Base-by-base conservation (phyloP, 805 yeast genomes). In the Cephaloascus fragrans region DNA sequence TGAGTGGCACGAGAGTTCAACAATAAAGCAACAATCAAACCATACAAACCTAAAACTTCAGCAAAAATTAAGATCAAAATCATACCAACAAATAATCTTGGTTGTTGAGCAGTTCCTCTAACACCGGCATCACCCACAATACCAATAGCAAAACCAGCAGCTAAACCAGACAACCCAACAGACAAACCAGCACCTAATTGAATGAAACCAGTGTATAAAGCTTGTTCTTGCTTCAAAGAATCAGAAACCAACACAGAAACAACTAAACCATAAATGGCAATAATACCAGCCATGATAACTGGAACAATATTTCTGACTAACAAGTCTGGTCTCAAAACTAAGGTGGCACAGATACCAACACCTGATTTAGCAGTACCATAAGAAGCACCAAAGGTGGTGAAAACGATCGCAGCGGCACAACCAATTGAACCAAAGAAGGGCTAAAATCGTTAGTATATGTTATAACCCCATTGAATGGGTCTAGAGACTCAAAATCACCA, bases 101-200 rank as follows among this genome's bases (percentile, higher is more conserved):
- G 97, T 70, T 90, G 98, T 67, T 89, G 97, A 47, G 96, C 93
- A 50, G 89, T 82, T 67, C 96, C 96, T 74, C 97, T 85, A 42
- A 90, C 97, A 76, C 98, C 98, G 42, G 96, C 97, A 63, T 90
- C 98, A 64, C 98, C 98, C 51, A 90, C 98, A 51, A 90, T 90
- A 71, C 98, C 98, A 69, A 90, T 90, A 63, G 98, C 97, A 59
- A 87, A 90, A 52, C 98, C 98, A 48, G 97, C 96, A 59, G 97
- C 97, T 59, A 90, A 75, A 63, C 97, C 96, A 46, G 96, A 83
- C 52, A 90, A 75, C 58, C 98, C 98, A 50, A 90, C 98, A 38
- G 96, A 84, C 55, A 90, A 75, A 64, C 98, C 98, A 43, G 97
- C 96, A 68, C 96, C 97, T 56, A 90, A 74, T 72, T 90, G 98